phyloP scores from a whole-genome alignment of 495 filamentous ascomycete genomes.

The Xanthoparmelia taractica region DNA sequence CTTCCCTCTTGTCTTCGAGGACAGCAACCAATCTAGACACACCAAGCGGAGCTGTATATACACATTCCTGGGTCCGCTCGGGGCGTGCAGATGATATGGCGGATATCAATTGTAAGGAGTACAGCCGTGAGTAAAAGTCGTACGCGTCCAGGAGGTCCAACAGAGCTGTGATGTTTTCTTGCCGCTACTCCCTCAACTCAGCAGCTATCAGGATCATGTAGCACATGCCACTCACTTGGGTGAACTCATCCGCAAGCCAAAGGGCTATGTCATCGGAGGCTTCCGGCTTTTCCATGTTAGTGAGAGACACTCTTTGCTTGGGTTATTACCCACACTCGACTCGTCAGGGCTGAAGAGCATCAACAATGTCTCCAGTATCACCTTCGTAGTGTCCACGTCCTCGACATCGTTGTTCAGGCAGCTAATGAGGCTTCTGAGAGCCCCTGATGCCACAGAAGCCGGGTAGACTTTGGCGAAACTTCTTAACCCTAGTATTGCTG shows the following conservation, averaged over 20 bases:
- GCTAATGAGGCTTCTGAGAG: constrained; percentile 75
- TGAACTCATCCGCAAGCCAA: constrained; percentile 97
- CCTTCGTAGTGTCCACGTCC: constrained; percentile 93
- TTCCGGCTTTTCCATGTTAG: constrained; percentile 59
- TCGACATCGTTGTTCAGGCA: constrained; percentile 81
- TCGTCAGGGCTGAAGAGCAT: constrained; percentile 80
- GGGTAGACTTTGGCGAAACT: constrained; percentile 96
- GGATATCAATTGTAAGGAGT: constrained; percentile 82
- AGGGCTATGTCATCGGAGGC: constrained; percentile 94
- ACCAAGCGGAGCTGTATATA: constrained; percentile 78
- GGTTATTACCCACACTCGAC: constrained; percentile 47
- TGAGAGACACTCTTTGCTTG: neutral
- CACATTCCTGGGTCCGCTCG: constrained; percentile 92
- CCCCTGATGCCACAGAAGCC: constrained; percentile 89
- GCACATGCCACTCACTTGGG: constrained; percentile 54
- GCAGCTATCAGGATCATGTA: constrained; percentile 19
- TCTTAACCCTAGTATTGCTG: constrained; percentile 82
- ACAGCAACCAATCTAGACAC: constrained; percentile 77
- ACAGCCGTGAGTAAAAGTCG: constrained; percentile 91
- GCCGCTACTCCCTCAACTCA: constrained; percentile 56
- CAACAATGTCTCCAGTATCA: constrained; percentile 87
- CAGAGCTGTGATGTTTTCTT: constrained; percentile 92
- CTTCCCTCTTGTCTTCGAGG: constrained; percentile 79
- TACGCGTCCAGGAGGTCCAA: constrained; percentile 78
- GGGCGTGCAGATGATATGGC: constrained; percentile 80